These are phyloP conservation scores for Trametes villosa DNA, from an alignment of 768 basidiomycete species.

Conservation along the genomic window DNA sequence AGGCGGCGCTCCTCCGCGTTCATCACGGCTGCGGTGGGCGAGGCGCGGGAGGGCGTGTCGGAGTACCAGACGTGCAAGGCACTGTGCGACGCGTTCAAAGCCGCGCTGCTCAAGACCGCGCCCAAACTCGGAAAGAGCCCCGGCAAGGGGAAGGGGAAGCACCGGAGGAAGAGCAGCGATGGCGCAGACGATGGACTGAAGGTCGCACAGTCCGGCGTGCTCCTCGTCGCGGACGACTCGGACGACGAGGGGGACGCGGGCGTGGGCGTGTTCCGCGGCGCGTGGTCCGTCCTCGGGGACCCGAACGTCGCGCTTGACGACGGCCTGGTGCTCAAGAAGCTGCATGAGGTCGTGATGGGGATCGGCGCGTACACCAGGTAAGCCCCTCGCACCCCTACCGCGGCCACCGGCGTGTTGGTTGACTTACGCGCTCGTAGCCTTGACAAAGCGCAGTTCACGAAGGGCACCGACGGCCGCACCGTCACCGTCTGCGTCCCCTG, in stretches of 20 bases:
- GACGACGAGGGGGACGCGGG: background rate
- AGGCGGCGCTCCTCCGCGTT: background rate
- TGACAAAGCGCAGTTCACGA: background rate
- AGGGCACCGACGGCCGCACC: background rate
- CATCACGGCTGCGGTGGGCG: background rate
- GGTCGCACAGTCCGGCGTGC: slow-evolving; percentile 8
- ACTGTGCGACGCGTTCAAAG: slow-evolving; percentile 1
- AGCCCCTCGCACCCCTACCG: background rate
- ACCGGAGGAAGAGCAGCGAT: background rate
- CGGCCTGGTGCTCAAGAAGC: slow-evolving; percentile 13
- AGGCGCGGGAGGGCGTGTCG: background rate
- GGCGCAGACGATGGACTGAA: slow-evolving; percentile 5
- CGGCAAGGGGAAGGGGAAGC: background rate
- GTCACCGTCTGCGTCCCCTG: slow-evolving; percentile 16
- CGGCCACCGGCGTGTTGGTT: too few relatives aligned
- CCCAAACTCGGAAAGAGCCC: background rate
- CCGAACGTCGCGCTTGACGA: slow-evolving; percentile 7
- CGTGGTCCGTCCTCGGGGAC: slow-evolving; percentile 11
- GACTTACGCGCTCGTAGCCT: background rate
- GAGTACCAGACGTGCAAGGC: slow-evolving; percentile 2
- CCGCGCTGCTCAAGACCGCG: background rate
- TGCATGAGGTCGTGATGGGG: slow-evolving; percentile 12
- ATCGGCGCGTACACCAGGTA: slow-evolving; percentile 2
- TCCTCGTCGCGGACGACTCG: background rate
- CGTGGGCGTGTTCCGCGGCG: slow-evolving; percentile 10